Percentiles rank a stretch among this genome's conserved stretches.
Conservation (phyloP, 331 rosid species). For the Pyracantha coccinea region DNA sequence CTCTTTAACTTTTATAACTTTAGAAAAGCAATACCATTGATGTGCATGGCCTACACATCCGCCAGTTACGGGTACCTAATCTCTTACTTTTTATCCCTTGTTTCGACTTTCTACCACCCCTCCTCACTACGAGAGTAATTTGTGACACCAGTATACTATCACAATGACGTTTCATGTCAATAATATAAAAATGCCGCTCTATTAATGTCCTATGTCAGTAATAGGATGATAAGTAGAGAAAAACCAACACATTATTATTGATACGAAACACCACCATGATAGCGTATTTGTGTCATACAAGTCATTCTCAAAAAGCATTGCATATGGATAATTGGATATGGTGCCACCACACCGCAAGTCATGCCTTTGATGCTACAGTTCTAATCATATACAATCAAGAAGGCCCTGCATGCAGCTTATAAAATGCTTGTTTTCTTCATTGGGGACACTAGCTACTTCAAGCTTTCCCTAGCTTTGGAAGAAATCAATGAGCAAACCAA, state of each 20-base stretch:
- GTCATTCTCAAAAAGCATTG: not conserved
- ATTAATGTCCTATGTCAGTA: no score
- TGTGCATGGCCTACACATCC: constrained; percentile 18
- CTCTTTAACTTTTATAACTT: constrained; percentile 4
- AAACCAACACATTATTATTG: not conserved
- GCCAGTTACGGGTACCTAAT: constrained; percentile 15
- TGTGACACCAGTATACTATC: not conserved
- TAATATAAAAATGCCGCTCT: no score
- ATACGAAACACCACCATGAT: not conserved
- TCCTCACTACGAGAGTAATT: no score
- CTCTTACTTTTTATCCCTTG: not conserved
- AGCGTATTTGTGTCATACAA: not conserved
- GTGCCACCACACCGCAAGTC: constrained; percentile 33
- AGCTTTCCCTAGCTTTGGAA: not conserved
- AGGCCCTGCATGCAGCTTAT: not conserved
- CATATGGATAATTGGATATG: not conserved
- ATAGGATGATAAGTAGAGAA: not conserved
- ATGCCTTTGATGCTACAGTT: constrained; percentile 22
- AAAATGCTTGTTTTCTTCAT: not conserved
- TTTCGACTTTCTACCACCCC: not conserved
- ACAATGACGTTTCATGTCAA: not conserved
- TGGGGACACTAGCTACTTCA: not conserved
- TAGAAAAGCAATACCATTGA: not conserved
- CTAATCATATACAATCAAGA: not conserved
- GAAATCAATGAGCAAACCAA: constrained; percentile 24